phyloP scores from a whole-genome alignment of 305 asterid genomes.

The Fraxinus ornus region DNA sequence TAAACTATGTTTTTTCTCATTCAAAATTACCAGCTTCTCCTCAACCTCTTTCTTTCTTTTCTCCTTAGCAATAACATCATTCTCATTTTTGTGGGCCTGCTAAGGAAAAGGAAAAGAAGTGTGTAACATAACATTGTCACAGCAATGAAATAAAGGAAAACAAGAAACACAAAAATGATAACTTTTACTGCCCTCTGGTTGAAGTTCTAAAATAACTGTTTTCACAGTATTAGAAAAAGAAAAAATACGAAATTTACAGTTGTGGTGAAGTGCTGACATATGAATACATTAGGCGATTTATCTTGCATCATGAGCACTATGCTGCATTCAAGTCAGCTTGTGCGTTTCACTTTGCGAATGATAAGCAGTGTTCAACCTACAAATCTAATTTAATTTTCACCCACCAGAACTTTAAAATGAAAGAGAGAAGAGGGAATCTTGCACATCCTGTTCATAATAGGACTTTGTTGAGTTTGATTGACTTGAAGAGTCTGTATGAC shows the following conservation, averaged over 20 bases:
- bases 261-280: background rate
- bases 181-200: background rate
- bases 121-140: conserved; percentile 3
- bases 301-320: background rate
- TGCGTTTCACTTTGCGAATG: background rate
- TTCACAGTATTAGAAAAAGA: background rate
- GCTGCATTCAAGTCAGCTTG: background rate
- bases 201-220: background rate
- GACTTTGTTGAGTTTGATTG: background rate
- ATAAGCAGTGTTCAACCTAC: background rate
- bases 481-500: background rate
- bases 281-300: background rate
- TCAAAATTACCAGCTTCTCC: conserved; percentile 67
- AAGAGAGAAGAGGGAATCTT: background rate
- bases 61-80: conserved; percentile 43
- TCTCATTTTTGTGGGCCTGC: conserved; percentile 50
- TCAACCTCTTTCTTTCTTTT: conserved; percentile 64
- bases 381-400: background rate
- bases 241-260: background rate
- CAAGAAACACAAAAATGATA: background rate
- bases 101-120: conserved; percentile 18
- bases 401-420: background rate
- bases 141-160: conserved; percentile 10
- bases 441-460: background rate
- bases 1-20: conserved; percentile 71